Percentiles rank a stretch among this genome's conserved stretches.
These are phyloP conservation scores for Cytospora mali DNA, from an alignment of 2,329 filamentous ascomycete genomes.

Conservation along the genomic window DNA sequence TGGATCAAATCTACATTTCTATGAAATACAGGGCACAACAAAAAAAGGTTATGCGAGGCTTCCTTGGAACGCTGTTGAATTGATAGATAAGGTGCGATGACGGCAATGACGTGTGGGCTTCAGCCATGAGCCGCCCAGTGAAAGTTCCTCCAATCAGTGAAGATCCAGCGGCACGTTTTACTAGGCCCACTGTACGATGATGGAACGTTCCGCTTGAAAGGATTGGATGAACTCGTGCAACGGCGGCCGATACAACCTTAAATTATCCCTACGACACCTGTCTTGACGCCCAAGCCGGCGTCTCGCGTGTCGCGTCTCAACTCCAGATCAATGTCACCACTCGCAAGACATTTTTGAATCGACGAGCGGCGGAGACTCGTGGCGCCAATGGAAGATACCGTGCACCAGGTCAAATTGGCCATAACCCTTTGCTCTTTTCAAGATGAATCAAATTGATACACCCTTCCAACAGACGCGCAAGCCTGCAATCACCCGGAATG, in stretches of 20 bases:
- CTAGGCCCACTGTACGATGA: constrained; percentile 7
- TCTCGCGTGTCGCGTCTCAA: constrained; percentile 1
- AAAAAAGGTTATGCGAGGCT: neutral
- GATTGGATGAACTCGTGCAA: constrained; percentile 16
- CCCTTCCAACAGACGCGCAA: neutral
- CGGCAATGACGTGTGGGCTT: constrained; percentile 19
- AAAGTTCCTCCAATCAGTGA: constrained; percentile 2
- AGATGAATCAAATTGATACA: neutral
- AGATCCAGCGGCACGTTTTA: neutral
- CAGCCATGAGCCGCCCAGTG: neutral
- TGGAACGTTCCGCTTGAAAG: neutral
- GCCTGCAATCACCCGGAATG: neutral
- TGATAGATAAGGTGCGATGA: neutral
- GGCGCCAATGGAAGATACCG: neutral
- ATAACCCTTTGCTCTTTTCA: neutral
- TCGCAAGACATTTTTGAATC: neutral
- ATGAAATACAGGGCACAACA: neutral
- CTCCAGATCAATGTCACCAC: neutral
- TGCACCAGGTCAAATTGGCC: neutral
- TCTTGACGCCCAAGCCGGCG: neutral
- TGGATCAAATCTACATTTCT: neutral
- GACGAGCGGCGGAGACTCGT: neutral
- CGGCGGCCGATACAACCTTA: neutral
- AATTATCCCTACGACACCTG: neutral
- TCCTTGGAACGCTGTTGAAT: neutral